Conservation (phyloP, 179 eudicot species). For the Carnegiea gigantea region DNA sequence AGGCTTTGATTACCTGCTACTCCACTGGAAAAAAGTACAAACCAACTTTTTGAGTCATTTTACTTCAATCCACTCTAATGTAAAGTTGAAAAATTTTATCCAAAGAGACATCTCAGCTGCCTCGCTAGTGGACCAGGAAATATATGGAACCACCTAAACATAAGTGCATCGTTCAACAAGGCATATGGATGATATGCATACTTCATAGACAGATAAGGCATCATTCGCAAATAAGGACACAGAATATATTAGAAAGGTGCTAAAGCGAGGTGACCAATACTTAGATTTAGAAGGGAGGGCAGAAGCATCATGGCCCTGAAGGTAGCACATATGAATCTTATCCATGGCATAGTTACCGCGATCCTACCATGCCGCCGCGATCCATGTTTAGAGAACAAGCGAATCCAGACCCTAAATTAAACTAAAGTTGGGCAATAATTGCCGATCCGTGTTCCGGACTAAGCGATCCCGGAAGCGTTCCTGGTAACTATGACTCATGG, state of each 20-base stretch:
- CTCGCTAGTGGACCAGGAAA: neutral
- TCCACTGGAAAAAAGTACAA: neutral
- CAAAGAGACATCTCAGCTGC: neutral
- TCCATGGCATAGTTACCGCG: neutral
- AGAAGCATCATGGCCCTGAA: neutral
- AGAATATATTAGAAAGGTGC: neutral
- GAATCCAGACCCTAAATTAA: too few relatives aligned
- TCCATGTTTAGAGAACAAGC: too few relatives aligned
- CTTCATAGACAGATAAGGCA: neutral
- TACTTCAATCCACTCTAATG: neutral
- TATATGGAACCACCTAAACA: neutral
- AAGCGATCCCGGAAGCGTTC: too few relatives aligned
- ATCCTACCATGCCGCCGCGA: too few relatives aligned
- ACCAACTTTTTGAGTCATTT: neutral
- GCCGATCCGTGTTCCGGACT: too few relatives aligned
- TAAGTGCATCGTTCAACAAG: neutral
- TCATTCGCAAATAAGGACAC: neutral
- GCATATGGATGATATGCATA: neutral
- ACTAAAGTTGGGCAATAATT: too few relatives aligned
- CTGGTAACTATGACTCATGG: neutral
- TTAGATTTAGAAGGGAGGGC: neutral
- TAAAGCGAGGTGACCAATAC: neutral
- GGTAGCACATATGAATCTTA: neutral
- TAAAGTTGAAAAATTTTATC: neutral
- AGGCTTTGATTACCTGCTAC: neutral